These are phyloP conservation scores for Durio zibethinus DNA, from an alignment of 345 rosid species.

Conservation along the genomic window DNA sequence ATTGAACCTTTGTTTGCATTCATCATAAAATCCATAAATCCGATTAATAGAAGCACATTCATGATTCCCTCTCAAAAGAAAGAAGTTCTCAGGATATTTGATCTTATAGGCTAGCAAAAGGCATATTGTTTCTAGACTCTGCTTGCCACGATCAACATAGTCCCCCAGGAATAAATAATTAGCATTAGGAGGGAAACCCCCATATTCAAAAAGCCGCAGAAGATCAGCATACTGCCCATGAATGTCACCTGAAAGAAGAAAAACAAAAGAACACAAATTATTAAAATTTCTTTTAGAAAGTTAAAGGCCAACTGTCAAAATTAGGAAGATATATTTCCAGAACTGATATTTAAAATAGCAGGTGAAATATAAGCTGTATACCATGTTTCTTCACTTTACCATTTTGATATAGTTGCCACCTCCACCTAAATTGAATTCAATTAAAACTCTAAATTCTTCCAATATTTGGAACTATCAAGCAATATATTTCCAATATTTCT, in stretches of 20 bases:
- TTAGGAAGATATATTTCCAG: background rate
- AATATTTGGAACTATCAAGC: background rate
- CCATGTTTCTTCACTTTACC: background rate
- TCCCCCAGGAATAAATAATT: conserved; percentile 88
- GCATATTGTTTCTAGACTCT: conserved; percentile 92
- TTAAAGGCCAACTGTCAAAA: background rate
- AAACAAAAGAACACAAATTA: conserved; percentile 15
- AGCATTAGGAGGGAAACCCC: conserved; percentile 83
- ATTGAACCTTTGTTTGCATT: conserved; percentile 83
- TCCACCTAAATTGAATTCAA: conserved; percentile 5
- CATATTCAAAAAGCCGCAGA: conserved; percentile 85
- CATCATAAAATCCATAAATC: conserved; percentile 90
- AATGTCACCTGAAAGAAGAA: conserved; percentile 61
- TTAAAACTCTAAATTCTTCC: background rate
- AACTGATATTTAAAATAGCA: background rate
- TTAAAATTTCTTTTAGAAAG: background rate
- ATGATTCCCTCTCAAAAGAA: conserved; percentile 81
- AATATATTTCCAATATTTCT: background rate
- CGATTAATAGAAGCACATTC: conserved; percentile 89
- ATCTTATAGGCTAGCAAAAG: conserved; percentile 86
- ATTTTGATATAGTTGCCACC: background rate
- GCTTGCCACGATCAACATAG: conserved; percentile 97
- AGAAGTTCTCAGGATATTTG: conserved; percentile 86
- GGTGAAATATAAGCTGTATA: background rate
- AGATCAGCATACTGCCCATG: conserved; percentile 89